phyloP scores from a whole-genome alignment of 345 rosid genomes.

The Anastatica hierochuntica region DNA sequence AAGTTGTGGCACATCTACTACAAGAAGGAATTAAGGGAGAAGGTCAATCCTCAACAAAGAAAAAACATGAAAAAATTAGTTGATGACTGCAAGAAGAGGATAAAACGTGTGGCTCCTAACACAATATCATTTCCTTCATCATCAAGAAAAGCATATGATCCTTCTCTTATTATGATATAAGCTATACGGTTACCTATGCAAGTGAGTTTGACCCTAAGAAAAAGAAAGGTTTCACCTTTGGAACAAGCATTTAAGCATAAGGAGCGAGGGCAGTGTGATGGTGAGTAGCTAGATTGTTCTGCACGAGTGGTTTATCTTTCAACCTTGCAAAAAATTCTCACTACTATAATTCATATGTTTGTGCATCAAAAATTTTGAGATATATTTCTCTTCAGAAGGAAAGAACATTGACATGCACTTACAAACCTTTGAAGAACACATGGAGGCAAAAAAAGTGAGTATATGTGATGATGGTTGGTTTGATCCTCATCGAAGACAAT shows the following conservation, averaged over 20 bases:
- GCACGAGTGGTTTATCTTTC: not conserved
- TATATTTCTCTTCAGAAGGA: not conserved
- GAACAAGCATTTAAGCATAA: not conserved
- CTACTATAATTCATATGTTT: not conserved
- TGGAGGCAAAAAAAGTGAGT: not conserved
- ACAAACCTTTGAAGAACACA: not conserved
- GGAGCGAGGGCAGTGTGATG: constrained; percentile 1
- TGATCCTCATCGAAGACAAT: not conserved
- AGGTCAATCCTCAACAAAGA: not conserved
- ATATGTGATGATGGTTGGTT: constrained; percentile 5
- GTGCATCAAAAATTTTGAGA: not conserved
- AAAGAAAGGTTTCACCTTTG: not conserved
- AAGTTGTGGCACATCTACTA: not conserved
- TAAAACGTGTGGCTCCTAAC: not conserved
- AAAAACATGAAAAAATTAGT: not conserved
- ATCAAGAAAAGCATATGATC: not conserved
- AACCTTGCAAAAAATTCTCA: not conserved
- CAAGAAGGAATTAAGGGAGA: not conserved
- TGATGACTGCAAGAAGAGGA: not conserved
- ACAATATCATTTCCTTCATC: not conserved
- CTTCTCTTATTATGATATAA: constrained; percentile 7
- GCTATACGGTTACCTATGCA: not conserved
- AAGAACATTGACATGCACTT: not conserved
- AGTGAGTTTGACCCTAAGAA: not conserved
- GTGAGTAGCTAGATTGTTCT: not conserved